phyloP scores from a whole-genome alignment of 1,284 basidiomycete genomes.

The Ustilago shanxiensis region DNA sequence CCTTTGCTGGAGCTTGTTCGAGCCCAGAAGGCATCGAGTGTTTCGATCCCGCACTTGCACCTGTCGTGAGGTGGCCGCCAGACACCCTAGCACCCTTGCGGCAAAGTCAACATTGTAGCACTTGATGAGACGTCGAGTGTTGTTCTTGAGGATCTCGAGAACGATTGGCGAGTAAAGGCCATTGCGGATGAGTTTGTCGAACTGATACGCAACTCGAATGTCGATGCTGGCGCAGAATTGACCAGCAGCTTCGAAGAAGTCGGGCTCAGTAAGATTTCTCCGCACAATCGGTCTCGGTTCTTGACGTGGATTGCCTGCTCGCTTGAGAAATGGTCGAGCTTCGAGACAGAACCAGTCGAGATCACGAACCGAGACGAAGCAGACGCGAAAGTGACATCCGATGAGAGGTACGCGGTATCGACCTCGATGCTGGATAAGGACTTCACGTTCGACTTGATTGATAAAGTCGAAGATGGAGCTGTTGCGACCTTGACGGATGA shows the following conservation, averaged over 20 bases:
- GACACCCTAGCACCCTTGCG: constrained; percentile 23
- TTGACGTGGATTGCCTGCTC: constrained; percentile 28
- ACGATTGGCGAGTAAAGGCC: constrained; percentile 30
- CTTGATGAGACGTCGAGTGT: constrained; percentile 23
- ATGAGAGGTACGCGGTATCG: constrained; percentile 22
- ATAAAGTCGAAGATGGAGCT: constrained; percentile 31
- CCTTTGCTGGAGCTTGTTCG: constrained; percentile 18
- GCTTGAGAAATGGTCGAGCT: constrained; percentile 24
- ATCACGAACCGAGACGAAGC: constrained; percentile 21
- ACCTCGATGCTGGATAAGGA: constrained; percentile 12
- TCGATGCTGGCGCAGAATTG: constrained; percentile 24
- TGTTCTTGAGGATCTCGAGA: constrained; percentile 21
- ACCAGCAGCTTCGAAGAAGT: constrained; percentile 17
- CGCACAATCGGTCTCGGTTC: constrained; percentile 13
- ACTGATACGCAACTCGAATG: constrained; percentile 32
- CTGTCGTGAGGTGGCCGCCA: constrained; percentile 19
- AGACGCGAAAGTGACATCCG: constrained; percentile 30
- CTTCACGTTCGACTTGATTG: constrained; percentile 4
- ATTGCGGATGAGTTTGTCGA: constrained; percentile 37
- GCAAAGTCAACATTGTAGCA: constrained; percentile 15
- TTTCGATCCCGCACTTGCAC: constrained; percentile 26
- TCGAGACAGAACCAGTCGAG: constrained; percentile 39
- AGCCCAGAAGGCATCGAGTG: constrained; percentile 25
- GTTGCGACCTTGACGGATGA: constrained; percentile 31
- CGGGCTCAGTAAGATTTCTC: constrained; percentile 22